Evolutionary conservation across 2,329 filamentous ascomycete species (phyloP), one percentile per base, ranked within the genome.

Genomic region (Colletotrichum sp.): DNA sequence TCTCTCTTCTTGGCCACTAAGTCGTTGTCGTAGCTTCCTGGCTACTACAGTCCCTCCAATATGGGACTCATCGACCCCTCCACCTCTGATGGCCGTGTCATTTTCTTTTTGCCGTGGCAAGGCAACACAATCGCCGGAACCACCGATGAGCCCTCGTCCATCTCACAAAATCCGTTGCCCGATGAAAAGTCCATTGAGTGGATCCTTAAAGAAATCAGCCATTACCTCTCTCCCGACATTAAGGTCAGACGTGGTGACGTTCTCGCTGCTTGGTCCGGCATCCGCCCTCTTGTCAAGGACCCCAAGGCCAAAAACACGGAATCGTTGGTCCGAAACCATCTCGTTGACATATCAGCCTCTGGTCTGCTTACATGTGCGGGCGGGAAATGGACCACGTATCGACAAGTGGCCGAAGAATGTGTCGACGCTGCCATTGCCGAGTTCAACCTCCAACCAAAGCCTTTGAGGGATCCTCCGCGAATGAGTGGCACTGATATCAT

Each of bases 101-200:
- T 98, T 82, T 98, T 98, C 91, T 98, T 98, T 89, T 89, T 98
- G 55, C 95, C 95, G 26, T 98, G 95, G 95, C 95, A 98, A 86
- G 95, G 95, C 65, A 97, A 97, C 86, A 98, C 95, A 16, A 97
- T 98, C 81, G 95, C 95, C 61, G 95, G 95, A 77, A 98, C 95
- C 7, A 98, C 95, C 9, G 95, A 98, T 82, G 93, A 94, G 52
- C 93, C 95, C 5, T 94, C 93, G 48, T 87, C 89, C 34, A 95
- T 98, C 79, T 91, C 91, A 7, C 88, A 90, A 55, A 94, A 96
- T 80, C 95, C 95, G 1, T 83, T 96, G 36, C 94, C 95, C 10
- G 93, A 93, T 34, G 95, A 98, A 84, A 90, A 95, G 79, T 95
- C 96, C 79, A 97, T 98, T 80, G 90, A 94, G 80, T 98, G 95